A percentile compares a stretch with the other conserved stretches of the same genome.
These are phyloP conservation scores for Cylindrotheca fusiformis DNA, from an alignment of 108 stramenopile genomes.

Conservation along the genomic window DNA sequence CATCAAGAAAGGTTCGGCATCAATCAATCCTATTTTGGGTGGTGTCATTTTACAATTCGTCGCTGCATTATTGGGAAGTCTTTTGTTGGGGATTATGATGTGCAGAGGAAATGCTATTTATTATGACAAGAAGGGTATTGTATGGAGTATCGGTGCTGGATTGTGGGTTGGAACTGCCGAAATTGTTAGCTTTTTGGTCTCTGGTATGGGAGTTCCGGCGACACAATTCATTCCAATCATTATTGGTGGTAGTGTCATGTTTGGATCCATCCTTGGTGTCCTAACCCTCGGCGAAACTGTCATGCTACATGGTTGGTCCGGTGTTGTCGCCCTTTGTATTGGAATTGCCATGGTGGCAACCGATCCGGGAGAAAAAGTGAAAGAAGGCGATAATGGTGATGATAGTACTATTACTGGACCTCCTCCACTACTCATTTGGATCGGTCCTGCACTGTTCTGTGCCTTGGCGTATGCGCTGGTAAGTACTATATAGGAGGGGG, in stretches of 20 bases:
- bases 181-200: constrained; percentile 16
- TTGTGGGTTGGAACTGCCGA: constrained; percentile 37
- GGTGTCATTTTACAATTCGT: no score
- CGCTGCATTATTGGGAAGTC: constrained; percentile 65
- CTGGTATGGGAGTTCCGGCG: no score
- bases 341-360: constrained; percentile 55
- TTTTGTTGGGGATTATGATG: no score
- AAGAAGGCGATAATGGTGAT: constrained; percentile 5
- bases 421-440: constrained; percentile 42
- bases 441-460: constrained; percentile 53
- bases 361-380: no score
- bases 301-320: constrained; percentile 48
- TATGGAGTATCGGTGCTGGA: constrained; percentile 38
- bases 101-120: no score
- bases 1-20: no score
- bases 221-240: no score
- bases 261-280: constrained; percentile 50
- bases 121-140: constrained; percentile 33
- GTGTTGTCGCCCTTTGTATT: constrained; percentile 38
- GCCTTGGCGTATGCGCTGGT: constrained; percentile 56
- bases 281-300: constrained; percentile 39
- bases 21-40: no score
- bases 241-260: constrained; percentile 67
- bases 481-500: background rate
- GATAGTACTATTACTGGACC: background rate